Percentiles rank a stretch among this genome's conserved stretches.
Evolutionary conservation across 768 basidiomycete species (phyloP).

Genomic region (Lactifluus pinguis): DNA sequence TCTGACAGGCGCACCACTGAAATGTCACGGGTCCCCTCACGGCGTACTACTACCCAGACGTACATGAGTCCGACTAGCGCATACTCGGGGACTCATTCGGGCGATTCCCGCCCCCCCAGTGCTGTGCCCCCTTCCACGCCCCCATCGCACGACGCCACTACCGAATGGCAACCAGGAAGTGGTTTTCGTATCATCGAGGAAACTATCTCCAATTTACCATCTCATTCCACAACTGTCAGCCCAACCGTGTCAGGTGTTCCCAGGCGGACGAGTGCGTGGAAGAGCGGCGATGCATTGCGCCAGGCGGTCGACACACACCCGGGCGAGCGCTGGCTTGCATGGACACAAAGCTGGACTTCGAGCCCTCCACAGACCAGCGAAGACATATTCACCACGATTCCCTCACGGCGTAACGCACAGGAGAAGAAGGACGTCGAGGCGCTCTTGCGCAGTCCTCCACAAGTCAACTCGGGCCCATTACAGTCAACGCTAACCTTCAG

Average conservation of each 20-base stretch:
- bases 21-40: constrained; percentile 15
- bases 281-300: constrained; percentile 16
- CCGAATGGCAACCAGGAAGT: constrained; percentile 21
- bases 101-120: not conserved
- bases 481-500: constrained; percentile 48
- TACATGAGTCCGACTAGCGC: constrained; percentile 14
- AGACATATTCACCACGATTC: constrained; percentile 37
- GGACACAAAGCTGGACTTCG: constrained; percentile 21
- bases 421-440: constrained; percentile 24
- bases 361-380: constrained; percentile 12
- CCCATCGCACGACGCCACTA: not conserved
- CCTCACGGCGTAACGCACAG: constrained; percentile 26
- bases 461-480: constrained; percentile 47
- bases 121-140: not conserved
- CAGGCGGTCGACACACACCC: constrained; percentile 17
- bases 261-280: constrained; percentile 15
- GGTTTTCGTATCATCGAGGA: constrained; percentile 39
- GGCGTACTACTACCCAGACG: constrained; percentile 1
- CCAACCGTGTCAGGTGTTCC: constrained; percentile 5
- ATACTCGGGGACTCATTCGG: constrained; percentile 11
- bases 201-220: constrained; percentile 15
- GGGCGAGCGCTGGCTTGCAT: constrained; percentile 15
- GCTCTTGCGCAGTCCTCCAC: constrained; percentile 49
- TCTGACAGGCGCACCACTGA: constrained; percentile 23
- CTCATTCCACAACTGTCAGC: not conserved